Base-by-base conservation (phyloP, 176 grass and related monocot genomes). In the Neostapfia colusana region DNA sequence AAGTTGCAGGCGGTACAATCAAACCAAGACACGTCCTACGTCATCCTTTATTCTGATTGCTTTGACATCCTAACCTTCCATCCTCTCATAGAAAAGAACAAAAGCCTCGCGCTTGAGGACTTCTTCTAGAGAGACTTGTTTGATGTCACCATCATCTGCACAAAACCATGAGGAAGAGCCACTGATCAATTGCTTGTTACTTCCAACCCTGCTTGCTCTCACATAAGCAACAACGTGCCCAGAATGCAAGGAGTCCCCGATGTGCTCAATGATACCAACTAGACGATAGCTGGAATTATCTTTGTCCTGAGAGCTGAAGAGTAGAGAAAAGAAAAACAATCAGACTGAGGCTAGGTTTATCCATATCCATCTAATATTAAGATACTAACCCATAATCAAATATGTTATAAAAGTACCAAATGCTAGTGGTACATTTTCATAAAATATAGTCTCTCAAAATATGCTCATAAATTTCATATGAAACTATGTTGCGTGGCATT, bases 41-140 rank as follows among this genome's bases (percentile, higher is more conserved):
- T 10, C 8, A 43, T 43, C 9, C 2, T 43, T 11, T 23, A 17
- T 74, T 59, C 27, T 49, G 36, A 41, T 85, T 26, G 26, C 20
- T 59, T 72, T 17, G 67, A 2, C 39, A 74, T 51, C 31, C 80
- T 67, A 65, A 67, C 13, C 36, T 53, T 74, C 48, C 26, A 89
- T 23, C 41, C 86, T 93, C 77, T 97, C 93, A 67, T 91, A 97
- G 81, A 97, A 97, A 53, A 97, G 75, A 75, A 91, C 74, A 41
- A 85, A 89, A 3, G 88, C 93, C 70, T 97, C 84, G 13, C 75
- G 39, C 21, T 55, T 49, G 42, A 91, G 75, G 56, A 97, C 90
- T 76, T 93, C 40, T 25, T 80, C 78, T 55, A 93, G 60, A 59
- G 81, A 85, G 48, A 84, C 88, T 87, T 81, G 71, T 23, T 15